Base-by-base conservation (phyloP, 176 grass and related monocot species). In the Musa itinerans region DNA sequence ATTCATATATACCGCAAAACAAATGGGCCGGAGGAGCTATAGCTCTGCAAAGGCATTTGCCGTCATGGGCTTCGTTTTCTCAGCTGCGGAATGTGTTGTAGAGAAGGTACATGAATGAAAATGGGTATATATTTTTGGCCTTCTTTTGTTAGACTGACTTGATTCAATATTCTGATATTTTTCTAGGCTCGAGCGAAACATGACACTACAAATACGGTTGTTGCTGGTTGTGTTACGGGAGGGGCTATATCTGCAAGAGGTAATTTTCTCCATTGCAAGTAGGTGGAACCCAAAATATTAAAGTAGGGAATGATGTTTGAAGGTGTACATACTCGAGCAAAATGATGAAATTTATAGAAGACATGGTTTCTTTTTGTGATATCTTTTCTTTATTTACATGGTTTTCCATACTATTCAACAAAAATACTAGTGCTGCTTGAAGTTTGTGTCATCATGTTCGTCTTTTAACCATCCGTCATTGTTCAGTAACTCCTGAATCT, bases 161-260 rank as follows among this genome's bases (percentile, higher is more conserved):
- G 51, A 69, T 79, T n/a, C 50, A 52, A 7, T 80, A 22, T 10
- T 48, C 64, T 52, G 63, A 55, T n/a, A 78, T 74, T 29, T 24
- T 68, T 79, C 15, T 70, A 98, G 95, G 86, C 83, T 80, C 77
- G 90, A 67, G 95, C 90, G 67, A 98, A 89, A 80, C 95, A 98
- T 91, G 90, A 98, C 50, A 89, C 83, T 27, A 90, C 88, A 80
- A 98, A 98, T 78, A 87, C 90, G 21, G 90, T 89, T 0, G 75
- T 89, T 68, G 94, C 94, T 85, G 90, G 90, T 68, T 98, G 94
- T 78, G 88, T 87, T 73, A 93, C 95, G 25, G 95, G 95, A 84
- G 95, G 90, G 49, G 64, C 78, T 83, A 76, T 98, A 69, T 89
- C 95, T 89, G 88, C 84, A 81, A 87, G 72, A 91, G 95, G 95